phyloP scores from a whole-genome alignment of 257 asterid genomes.

The Solanum ossicruentum region DNA sequence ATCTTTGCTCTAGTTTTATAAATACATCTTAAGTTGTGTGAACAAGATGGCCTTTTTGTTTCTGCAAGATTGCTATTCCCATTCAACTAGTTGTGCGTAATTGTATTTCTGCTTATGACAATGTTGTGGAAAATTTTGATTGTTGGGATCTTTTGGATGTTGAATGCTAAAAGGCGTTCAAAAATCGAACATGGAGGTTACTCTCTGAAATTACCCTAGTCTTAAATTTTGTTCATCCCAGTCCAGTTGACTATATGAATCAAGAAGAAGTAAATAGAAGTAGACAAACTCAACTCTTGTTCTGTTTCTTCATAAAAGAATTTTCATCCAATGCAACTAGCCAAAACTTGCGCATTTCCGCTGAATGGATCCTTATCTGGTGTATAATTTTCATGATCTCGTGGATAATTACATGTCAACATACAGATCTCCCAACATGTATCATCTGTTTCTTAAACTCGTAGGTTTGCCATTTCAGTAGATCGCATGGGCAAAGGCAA shows the following conservation, averaged over 20 bases:
- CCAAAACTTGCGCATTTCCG: background rate
- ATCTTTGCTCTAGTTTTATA: background rate
- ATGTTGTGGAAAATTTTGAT: background rate
- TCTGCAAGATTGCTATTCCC: background rate
- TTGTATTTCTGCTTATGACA: background rate
- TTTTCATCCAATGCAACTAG: background rate
- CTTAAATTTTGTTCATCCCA: no score
- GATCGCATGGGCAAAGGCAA: background rate
- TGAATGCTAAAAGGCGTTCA: background rate
- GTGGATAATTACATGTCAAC: background rate
- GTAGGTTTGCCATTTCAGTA: background rate
- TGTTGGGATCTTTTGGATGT: background rate
- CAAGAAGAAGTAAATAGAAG: background rate
- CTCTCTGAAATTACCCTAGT: background rate
- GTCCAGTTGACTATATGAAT: background rate
- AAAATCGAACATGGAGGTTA: background rate
- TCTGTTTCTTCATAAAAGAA: background rate
- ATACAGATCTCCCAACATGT: background rate
- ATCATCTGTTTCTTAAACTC: background rate
- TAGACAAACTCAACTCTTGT: background rate
- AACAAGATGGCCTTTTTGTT: background rate
- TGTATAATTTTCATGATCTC: no score
- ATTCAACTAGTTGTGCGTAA: background rate
- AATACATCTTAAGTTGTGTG: background rate
- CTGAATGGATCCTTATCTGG: background rate